Evolutionary conservation across 169 alveolate genomes (phyloP), one percentile per base, ranked within the genome.

Genomic region (Cystoisospora suis): DNA sequence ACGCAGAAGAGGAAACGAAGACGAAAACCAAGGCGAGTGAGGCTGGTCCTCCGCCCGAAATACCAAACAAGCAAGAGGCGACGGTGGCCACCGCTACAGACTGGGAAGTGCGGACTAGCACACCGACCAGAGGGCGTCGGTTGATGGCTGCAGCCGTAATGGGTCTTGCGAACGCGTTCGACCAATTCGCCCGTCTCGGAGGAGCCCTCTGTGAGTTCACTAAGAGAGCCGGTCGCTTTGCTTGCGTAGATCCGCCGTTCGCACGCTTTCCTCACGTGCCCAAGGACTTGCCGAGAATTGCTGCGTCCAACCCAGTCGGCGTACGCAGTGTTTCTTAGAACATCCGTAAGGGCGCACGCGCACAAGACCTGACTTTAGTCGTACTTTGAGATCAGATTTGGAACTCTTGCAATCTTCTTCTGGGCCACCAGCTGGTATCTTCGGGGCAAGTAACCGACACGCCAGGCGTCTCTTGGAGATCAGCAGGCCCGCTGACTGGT

Each of bases 101-200:
- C n/a, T n/a, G n/a, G n/a, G n/a, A n/a, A n/a, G n/a, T n/a, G n/a
- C n/a, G n/a, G n/a, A n/a, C 65, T 53, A 23, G 29, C 12, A 23
- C 65, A 53, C 29, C 65, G 65, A 23, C 65, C 29, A 12, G 23
- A 23, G 12, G 29, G 49, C 49, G 83, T 9, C 53, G 83, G 23
- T 53, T 72, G 3, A 40, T 40, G 83, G 83, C 83, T 3, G 42
- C 36, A 4, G 83, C 83, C 27, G 32, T 72, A 56, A n/a, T 72
- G 5, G 53, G 53, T 23, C 23, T 72, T 17, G 83, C 83, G 15
- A 72, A 34, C 32, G 53, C 83, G 27, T 72, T 72, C 42, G 83
- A 72, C 56, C 83, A 72, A 56, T 72, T 72, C 56, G 53, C 83
- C 20, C 83, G 83, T 5, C 53, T 72, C 20, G 53, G 83, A n/a